Conservation (phyloP, 805 yeast genomes). For the Cyberlindnera maritima region DNA sequence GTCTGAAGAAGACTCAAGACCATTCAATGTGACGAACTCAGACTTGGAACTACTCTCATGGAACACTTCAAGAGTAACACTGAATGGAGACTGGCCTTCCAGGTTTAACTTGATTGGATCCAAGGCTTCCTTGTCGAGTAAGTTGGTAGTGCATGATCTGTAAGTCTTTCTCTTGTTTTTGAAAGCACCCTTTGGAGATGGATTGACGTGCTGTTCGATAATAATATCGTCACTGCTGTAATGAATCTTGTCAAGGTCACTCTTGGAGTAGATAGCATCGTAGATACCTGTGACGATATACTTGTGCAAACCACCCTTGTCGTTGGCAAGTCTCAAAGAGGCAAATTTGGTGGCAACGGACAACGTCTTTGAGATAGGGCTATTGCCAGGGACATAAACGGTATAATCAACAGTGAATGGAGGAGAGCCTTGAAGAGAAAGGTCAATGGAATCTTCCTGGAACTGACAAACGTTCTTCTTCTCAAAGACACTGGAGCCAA, state of each 20-base stretch:
- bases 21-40: constrained; percentile 42
- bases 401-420: constrained; percentile 73
- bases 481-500: constrained; percentile 26
- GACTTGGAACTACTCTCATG: constrained; percentile 59
- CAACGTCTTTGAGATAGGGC: constrained; percentile 32
- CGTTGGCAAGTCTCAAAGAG: constrained; percentile 42
- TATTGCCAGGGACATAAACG: constrained; percentile 57
- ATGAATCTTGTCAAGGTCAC: constrained; percentile 31
- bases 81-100: constrained; percentile 61
- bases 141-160: constrained; percentile 47
- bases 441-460: constrained; percentile 45
- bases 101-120: constrained; percentile 56
- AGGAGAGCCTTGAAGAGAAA: constrained; percentile 53
- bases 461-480: constrained; percentile 46
- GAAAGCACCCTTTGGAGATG: constrained; percentile 61
- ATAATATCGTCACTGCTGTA: constrained; percentile 33
- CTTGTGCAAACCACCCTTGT: constrained; percentile 56
- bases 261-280: constrained; percentile 58
- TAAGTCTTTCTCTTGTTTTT: constrained; percentile 43
- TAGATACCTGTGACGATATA: constrained; percentile 60
- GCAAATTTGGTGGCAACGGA: constrained; percentile 54
- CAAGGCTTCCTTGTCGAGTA: constrained; percentile 33
- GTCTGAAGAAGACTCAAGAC: constrained; percentile 39
- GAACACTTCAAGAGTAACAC: constrained; percentile 52
- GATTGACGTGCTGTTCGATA: constrained; percentile 51